Evolutionary conservation across 202 grass and related monocot species (phyloP).

Genomic region (Zoysia matrella): DNA sequence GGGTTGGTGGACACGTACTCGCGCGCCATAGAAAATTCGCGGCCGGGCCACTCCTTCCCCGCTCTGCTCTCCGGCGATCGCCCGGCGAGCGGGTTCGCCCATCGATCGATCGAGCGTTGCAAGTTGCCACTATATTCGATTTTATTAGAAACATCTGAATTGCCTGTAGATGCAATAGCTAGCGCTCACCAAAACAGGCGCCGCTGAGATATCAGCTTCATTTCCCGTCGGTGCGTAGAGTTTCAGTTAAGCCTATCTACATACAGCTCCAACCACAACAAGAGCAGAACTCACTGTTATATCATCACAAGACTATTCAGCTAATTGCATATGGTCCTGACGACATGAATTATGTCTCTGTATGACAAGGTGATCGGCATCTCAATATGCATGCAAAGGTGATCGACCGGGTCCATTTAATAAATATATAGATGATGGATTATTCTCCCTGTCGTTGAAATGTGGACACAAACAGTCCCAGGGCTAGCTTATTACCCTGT

Average conservation of each 20-base stretch:
- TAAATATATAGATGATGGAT: not conserved
- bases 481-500: not conserved
- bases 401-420: not conserved
- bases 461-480: conserved; percentile 23
- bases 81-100: not conserved
- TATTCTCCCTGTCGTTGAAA: conserved; percentile 6
- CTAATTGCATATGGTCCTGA: no score
- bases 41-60: conserved; percentile 19
- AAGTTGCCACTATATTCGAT: not conserved
- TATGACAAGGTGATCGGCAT: not conserved
- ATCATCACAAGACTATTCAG: no score
- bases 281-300: no score
- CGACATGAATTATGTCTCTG: no score
- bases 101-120: not conserved
- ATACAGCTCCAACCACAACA: not conserved
- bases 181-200: conserved; percentile 30
- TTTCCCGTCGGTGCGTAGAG: conserved; percentile 20
- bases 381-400: not conserved
- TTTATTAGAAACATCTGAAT: not conserved
- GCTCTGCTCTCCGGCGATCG: not conserved
- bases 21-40: conserved; percentile 36
- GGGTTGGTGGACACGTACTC: conserved; percentile 48
- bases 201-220: conserved; percentile 38
- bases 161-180: conserved; percentile 3
- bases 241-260: conserved; percentile 22